Base-by-base conservation (phyloP, 1,284 basidiomycete species). In the Heliocybe sulcata region DNA sequence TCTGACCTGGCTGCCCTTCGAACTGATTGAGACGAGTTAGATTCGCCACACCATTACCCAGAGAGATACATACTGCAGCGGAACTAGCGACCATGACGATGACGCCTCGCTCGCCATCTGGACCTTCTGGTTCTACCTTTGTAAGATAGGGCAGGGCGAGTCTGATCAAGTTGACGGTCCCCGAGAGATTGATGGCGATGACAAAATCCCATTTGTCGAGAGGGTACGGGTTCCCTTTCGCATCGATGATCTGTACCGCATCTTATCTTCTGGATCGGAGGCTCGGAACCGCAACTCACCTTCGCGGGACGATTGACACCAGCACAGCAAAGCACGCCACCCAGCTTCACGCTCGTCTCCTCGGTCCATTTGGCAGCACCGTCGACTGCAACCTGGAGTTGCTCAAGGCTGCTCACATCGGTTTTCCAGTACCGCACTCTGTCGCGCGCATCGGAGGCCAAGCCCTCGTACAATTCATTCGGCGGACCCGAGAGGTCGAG, bases 311-410 rank as follows among this genome's bases (percentile, higher is more conserved):
- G 61, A 6, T 60, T 80, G 1, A 80, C 71, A 14, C 80, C 80
- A 9, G 80, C 80, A 60, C 76, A 79, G 61, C 79, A 79, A 33
- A 82, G 69, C 6, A 82, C 75, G 8, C 80, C 80, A n/a, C 78
- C 77, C 8, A 82, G 64, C 19, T 64, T 61, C 6, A 77, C 75
- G 10, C 67, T 67, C 0, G 74, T 77, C 51, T 68, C 65, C 23
- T 68, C 58, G 2, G 73, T 61, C 80, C 80, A 82, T 38, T 65
- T 64, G 1, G 76, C 67, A 6, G 23, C 27, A 19, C 51, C 55
- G 14, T 55, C 57, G 3, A 63, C 62, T 16, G 61, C 63, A 23
- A 22, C 35, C 50, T 50, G 45, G 26, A 64, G 54, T 4, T 61
- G 50, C 12, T 51, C 35, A 11, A 54, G 54, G 6, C 56, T 53